Evolutionary conservation across 2,329 filamentous ascomycete species (phyloP), one percentile per base, ranked within the genome.

Genomic region (Calonectria naviculata): DNA sequence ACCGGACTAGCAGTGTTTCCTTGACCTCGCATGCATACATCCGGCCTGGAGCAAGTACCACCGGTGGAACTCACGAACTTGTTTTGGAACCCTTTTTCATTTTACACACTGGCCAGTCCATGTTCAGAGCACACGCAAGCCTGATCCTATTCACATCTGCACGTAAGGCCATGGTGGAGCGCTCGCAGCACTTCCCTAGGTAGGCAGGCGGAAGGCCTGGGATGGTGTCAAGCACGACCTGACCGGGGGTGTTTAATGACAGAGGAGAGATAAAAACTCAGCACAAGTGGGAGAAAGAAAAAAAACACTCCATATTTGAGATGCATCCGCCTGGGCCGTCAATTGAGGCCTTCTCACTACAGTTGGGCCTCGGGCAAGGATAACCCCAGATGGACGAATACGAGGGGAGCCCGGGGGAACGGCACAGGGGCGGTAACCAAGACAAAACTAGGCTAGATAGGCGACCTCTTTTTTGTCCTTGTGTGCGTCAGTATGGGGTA

Each of bases 371-470:
- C 41, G 44, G 44, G 62, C 68, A 70, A 67, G 68, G 68, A 58
- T 70, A 62, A 21, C 65, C 67, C 68, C 65, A 56, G 68, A 70
- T 46, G 12, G 46, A 46, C 15, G 63, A 70, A 70, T 70, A 70
- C 68, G 68, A 70, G 67, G 31, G 29, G 54, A 58, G 68, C 47
- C 68, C 63, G 56, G 68, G 67, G 68, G 56, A 63, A 34, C 56
- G 63, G 68, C 42, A 67, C 38, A 63, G 26, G 38, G 38, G 64
- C 63, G 63, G 68, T 54, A 66, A 66, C 62, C 54, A 52, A 41
- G 54, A 65, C 46, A 47, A 56, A 49, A 66, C 54, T 28, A 38
- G 31, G 54, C 38, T 49, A 64, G 68, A 70, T 66, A 66, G 46
- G 68, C 56, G 68, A 70, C 41, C 34, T 56, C 64, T 63, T 52